These are phyloP conservation scores for Apiospora malaysiana DNA, from an alignment of 2,329 filamentous ascomycete genomes.

Conservation along the genomic window DNA sequence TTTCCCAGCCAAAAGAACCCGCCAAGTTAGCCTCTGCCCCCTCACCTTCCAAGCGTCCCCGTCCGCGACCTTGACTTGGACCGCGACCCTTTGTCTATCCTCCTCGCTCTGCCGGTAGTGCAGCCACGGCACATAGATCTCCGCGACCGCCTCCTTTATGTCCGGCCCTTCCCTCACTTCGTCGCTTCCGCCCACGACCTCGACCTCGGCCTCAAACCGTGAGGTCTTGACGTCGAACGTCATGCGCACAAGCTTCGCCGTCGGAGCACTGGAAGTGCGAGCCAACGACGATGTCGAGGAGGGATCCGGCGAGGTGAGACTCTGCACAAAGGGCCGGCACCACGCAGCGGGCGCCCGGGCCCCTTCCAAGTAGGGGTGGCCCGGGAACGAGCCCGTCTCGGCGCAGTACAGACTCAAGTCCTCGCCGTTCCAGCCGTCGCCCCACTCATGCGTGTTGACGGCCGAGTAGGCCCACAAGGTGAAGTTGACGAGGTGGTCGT, in stretches of 20 bases:
- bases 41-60: neutral
- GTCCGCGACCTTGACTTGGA: neutral
- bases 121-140: conserved; percentile 26
- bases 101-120: conserved; percentile 28
- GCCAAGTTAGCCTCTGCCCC: neutral
- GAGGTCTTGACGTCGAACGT: conserved; percentile 27
- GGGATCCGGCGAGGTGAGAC: neutral
- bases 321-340: conserved; percentile 31
- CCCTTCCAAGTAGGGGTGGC: conserved; percentile 25
- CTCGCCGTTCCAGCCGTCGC: conserved; percentile 36
- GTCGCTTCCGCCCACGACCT: neutral
- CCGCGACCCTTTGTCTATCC: neutral
- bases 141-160: neutral
- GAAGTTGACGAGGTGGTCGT: conserved; percentile 31
- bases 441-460: conserved; percentile 33
- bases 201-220: conserved; percentile 24
- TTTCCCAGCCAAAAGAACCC: neutral
- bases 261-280: no score
- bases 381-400: conserved; percentile 32
- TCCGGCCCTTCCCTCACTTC: no score
- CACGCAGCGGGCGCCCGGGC: conserved; percentile 30
- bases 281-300: neutral
- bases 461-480: conserved; percentile 33
- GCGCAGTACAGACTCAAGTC: conserved; percentile 33
- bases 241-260: conserved; percentile 22